Conservation (phyloP, 2,329 filamentous ascomycete genomes). For the Amauroascus verrucosus region DNA sequence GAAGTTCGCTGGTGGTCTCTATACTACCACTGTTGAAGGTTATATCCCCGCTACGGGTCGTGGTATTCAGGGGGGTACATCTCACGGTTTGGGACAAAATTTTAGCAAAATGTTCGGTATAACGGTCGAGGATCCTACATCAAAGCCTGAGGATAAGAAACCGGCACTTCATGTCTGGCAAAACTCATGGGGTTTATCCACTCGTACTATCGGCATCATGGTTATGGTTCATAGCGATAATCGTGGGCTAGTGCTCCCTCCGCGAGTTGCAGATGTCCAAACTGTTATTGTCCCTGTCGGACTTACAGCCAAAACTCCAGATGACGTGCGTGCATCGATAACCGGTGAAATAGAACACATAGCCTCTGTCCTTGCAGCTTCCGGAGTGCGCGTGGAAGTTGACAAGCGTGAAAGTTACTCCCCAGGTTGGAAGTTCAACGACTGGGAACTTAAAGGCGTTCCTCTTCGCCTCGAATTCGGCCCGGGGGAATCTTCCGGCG, state of each 20-base stretch:
- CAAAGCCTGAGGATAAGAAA: conserved; percentile 61
- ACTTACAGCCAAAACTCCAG: conserved; percentile 73
- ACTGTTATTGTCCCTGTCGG: conserved; percentile 84
- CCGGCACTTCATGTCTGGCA: conserved; percentile 86
- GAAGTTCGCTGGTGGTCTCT: conserved; percentile 93
- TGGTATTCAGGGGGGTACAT: conserved; percentile 93
- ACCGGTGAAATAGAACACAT: conserved; percentile 66
- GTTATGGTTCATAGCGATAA: conserved; percentile 96
- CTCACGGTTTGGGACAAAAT: conserved; percentile 90
- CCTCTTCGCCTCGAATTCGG: conserved; percentile 92
- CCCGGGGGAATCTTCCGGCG: conserved; percentile 80
- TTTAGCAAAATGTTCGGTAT: conserved; percentile 99
- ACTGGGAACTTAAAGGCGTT: conserved; percentile 95
- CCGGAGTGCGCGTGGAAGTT: conserved; percentile 64
- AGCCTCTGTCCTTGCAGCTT: conserved; percentile 56
- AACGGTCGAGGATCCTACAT: conserved; percentile 80
- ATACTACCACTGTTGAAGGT: conserved; percentile 92
- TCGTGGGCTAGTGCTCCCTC: conserved; percentile 87
- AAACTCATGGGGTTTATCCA: conserved; percentile 97
- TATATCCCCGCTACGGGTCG: conserved; percentile 93
- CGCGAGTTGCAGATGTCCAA: conserved; percentile 77
- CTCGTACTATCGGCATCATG: conserved; percentile 96
- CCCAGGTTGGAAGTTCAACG: conserved; percentile 96
- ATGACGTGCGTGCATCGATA: conserved; percentile 68
- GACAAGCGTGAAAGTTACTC: conserved; percentile 85